Percentiles rank a stretch among this genome's conserved stretches.
These are phyloP conservation scores for Mycena rebaudengoi DNA, from an alignment of 768 basidiomycete genomes.

Conservation along the genomic window DNA sequence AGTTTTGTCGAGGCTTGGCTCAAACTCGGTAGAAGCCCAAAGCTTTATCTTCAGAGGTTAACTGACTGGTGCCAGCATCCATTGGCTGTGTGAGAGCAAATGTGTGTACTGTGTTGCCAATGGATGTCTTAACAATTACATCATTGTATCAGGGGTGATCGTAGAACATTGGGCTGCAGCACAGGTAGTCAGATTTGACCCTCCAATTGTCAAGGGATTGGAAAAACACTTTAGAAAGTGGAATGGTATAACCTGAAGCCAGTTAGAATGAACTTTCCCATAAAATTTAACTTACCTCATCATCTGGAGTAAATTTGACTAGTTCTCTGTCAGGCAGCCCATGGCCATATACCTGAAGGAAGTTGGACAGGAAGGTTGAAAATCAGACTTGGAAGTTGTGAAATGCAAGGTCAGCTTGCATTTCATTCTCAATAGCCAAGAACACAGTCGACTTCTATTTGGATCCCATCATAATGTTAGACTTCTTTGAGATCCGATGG, in stretches of 20 bases:
- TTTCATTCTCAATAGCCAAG: conserved; percentile 3
- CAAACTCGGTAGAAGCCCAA: conserved; percentile 31
- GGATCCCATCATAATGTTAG: conserved; percentile 15
- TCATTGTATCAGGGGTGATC: conserved; percentile 17
- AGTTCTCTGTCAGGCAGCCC: background rate
- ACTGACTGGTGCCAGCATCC: background rate
- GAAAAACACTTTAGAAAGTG: conserved; percentile 30
- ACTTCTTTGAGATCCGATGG: background rate
- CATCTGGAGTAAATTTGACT: background rate
- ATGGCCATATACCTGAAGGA: background rate
- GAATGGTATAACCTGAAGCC: background rate
- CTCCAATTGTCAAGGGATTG: conserved; percentile 30
- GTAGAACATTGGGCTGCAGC: conserved; percentile 30
- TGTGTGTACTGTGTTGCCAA: background rate
- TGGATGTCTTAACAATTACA: background rate
- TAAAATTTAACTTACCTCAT: background rate
- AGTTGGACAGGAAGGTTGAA: background rate
- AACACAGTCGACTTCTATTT: background rate
- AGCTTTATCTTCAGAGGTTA: conserved; percentile 29
- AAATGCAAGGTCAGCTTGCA: conserved; percentile 6
- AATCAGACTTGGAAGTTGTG: conserved; percentile 13
- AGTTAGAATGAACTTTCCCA: background rate
- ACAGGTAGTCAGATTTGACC: conserved; percentile 23
- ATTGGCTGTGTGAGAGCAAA: conserved; percentile 8
- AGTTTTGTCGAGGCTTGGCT: background rate